A percentile compares a stretch with the other conserved stretches of the same genome.
phyloP scores from a whole-genome alignment of 306 rosid species.

The Citrullus amarus region DNA sequence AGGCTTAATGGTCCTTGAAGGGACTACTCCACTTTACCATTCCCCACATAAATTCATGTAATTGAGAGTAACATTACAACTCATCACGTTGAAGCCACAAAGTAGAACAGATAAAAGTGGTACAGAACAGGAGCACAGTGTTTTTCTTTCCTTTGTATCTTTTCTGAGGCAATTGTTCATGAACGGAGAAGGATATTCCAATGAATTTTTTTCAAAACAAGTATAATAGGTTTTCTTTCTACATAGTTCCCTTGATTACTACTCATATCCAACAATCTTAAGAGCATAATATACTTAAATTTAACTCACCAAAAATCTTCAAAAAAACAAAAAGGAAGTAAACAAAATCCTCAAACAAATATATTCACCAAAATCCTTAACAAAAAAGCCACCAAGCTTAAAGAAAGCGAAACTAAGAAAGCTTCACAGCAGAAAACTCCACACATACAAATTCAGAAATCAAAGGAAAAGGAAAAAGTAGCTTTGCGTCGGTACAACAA shows the following conservation, averaged over 20 bases:
- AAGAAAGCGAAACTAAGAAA: background rate
- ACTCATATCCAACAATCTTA: background rate
- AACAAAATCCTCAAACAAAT: background rate
- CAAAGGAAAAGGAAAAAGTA: background rate
- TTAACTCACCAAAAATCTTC: background rate
- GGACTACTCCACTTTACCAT: slow-evolving; percentile 12
- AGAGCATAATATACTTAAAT: background rate
- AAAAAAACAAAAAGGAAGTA: background rate
- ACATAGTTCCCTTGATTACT: background rate
- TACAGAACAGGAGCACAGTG: background rate
- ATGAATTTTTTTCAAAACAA: background rate
- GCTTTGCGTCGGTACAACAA: background rate
- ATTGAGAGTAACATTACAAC: slow-evolving; percentile 10
- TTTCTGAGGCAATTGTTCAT: background rate
- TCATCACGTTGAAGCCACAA: slow-evolving; percentile 1
- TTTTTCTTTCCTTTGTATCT: background rate
- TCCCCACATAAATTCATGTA: slow-evolving; percentile 1
- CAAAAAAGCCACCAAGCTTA: background rate
- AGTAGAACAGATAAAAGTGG: background rate
- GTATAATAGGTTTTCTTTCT: background rate
- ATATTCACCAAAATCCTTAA: background rate
- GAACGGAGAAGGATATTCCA: background rate
- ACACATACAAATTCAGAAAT: background rate
- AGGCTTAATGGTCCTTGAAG: slow-evolving; percentile 8
- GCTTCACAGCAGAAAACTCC: background rate